These are phyloP conservation scores for Rosellinia necatrix DNA, from an alignment of 2,329 filamentous ascomycete species.

Conservation along the genomic window DNA sequence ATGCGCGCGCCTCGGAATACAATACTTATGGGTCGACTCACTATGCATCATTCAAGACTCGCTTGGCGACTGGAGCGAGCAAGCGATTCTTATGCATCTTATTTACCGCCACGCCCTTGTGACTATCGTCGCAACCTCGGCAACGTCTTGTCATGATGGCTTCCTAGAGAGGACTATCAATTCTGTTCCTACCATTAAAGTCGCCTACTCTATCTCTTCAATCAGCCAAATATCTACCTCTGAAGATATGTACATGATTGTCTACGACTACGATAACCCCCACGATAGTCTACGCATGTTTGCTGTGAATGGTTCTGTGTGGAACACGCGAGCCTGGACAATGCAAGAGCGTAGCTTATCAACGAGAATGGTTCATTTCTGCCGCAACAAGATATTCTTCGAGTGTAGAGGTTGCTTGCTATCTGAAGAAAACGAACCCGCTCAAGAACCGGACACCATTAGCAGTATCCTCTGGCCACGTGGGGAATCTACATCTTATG, in stretches of 20 bases:
- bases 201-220: conserved; percentile 14
- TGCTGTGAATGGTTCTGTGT: conserved; percentile 23
- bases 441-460: conserved; percentile 13
- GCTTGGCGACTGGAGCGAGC: conserved; percentile 20
- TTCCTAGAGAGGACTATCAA: conserved; percentile 19
- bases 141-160: conserved; percentile 24
- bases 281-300: conserved; percentile 17
- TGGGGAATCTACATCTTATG: neutral
- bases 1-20: conserved; percentile 20
- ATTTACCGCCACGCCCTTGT: conserved; percentile 24
- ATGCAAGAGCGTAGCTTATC: conserved; percentile 32
- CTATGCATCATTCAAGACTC: conserved; percentile 26
- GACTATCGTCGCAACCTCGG: conserved; percentile 28
- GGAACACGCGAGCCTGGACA: conserved; percentile 29
- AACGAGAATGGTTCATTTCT: conserved; percentile 28
- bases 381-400: conserved; percentile 27
- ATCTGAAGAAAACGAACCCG: conserved; percentile 29
- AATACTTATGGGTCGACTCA: conserved; percentile 26
- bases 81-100: conserved; percentile 27
- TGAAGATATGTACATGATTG: conserved; percentile 12
- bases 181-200: conserved; percentile 9
- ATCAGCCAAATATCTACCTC: neutral
- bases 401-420: conserved; percentile 24
- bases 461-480: conserved; percentile 25
- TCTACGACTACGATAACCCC: conserved; percentile 12